Evolutionary conservation across 2,329 filamentous ascomycete species (phyloP).

Genomic region (Leptoxyphium fumago): DNA sequence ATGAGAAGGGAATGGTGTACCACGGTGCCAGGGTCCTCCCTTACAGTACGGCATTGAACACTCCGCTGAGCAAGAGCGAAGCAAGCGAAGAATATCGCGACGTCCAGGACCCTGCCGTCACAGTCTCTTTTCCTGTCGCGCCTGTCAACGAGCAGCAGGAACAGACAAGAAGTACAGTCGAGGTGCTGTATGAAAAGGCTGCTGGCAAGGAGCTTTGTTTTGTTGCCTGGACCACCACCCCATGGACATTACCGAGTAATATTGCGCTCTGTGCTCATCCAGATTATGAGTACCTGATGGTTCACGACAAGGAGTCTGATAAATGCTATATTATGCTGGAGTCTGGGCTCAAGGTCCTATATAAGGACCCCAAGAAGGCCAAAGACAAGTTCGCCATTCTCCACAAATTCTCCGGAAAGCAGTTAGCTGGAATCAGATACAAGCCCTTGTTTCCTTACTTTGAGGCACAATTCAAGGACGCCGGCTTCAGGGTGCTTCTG

Average conservation of each 20-base stretch:
- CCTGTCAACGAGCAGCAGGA: slow-evolving; percentile 17
- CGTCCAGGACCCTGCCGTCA: slow-evolving; percentile 76
- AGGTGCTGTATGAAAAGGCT: slow-evolving; percentile 13
- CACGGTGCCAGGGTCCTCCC: slow-evolving; percentile 88
- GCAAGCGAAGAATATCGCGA: slow-evolving; percentile 91
- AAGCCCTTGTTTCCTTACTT: slow-evolving; percentile 83
- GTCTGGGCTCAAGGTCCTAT: slow-evolving; percentile 63
- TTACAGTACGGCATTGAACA: slow-evolving; percentile 81
- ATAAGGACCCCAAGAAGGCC: slow-evolving; percentile 91
- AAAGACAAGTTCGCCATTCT: slow-evolving; percentile 82
- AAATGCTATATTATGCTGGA: slow-evolving; percentile 80
- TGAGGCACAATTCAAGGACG: slow-evolving; percentile 73
- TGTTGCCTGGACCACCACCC: slow-evolving; percentile 81
- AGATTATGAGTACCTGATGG: slow-evolving; percentile 76
- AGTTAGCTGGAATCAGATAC: slow-evolving; percentile 82
- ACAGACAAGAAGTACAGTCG: slow-evolving; percentile 11
- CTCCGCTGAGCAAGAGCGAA: slow-evolving; percentile 84
- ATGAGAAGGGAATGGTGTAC: slow-evolving; percentile 80
- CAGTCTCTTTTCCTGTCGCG: slow-evolving; percentile 73
- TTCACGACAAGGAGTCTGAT: slow-evolving; percentile 65
- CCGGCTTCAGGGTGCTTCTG: slow-evolving; percentile 68
- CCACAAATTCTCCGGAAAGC: slow-evolving; percentile 63
- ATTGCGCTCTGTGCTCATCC: slow-evolving; percentile 64
- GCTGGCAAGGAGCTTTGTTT: slow-evolving; percentile 45
- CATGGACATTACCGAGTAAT: slow-evolving; percentile 75